Base-by-base conservation (phyloP, 1,284 basidiomycete species). In the Rhodotorula sp. region DNA sequence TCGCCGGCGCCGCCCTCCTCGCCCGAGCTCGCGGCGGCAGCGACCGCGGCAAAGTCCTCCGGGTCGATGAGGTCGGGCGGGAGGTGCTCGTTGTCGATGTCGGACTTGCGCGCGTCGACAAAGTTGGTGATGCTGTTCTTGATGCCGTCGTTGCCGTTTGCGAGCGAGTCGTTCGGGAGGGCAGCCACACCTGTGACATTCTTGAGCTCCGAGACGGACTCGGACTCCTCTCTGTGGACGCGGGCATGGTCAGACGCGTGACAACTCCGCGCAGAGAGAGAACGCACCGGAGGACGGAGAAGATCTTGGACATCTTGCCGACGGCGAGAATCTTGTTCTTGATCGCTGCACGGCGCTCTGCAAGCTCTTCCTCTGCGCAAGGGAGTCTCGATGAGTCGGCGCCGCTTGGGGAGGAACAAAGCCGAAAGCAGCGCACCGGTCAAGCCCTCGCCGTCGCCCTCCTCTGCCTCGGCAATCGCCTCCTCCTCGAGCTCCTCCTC, bases 321-420 rank as follows among this genome's bases (percentile, higher is more conserved):
- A 99, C 95, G 63, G 95, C 97, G 81, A 98, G 87, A 77, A 99
- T 99, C 87, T 99, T 99, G 86, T 93, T 97, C 85, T 92, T 97
- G 86, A 95, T 92, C 74, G 90, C 85, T 79, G 90, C 89, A 77
- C 92, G 85, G 73, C 92, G 88, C 82, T 94, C 92, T 41, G 84
- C 81, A 0, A 84, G 80, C n/a, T 90, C 88, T 48, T 89, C 87
- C 23, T 80, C 79, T 56, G 80, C 52, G 10, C 45, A 3, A 23
- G 3, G 3, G 17, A n/a, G n/a, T 4, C 25, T 34, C 56, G 46
- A 27, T 12, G 48, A 49, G 8, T 27, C 13, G 7, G 13, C 68
- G 19, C 14, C 3, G 59, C n/a, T 49, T 27, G 14, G 23, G 53
- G 53, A 14, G 0, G n/a, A 53, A 10, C 12, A 34, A 17, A 53